Percentiles rank a stretch among this genome's conserved stretches.
phyloP scores from a whole-genome alignment of 495 filamentous ascomycete species.

The Venustampulla echinocandica region DNA sequence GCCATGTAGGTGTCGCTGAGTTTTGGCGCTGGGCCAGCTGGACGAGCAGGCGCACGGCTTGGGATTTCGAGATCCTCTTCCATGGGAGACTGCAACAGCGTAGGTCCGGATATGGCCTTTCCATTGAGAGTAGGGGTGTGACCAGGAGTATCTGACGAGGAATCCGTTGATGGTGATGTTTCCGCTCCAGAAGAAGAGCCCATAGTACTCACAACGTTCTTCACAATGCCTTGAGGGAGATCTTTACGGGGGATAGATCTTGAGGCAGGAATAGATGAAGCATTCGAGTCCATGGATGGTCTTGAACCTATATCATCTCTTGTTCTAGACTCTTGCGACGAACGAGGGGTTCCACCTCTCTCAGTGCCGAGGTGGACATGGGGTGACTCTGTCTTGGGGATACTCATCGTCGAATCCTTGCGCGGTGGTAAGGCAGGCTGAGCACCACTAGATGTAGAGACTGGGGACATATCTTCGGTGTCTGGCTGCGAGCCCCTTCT shows the following conservation, averaged over 20 bases:
- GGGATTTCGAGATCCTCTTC: constrained; percentile 18
- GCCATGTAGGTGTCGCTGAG: constrained; percentile 52
- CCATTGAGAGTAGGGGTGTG: constrained; percentile 31
- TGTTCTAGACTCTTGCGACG: constrained; percentile 39
- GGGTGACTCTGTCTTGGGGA: constrained; percentile 15
- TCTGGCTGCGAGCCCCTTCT: constrained; percentile 56
- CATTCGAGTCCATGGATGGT: constrained; percentile 33
- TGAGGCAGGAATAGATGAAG: constrained; percentile 14
- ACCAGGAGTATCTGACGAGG: constrained; percentile 22
- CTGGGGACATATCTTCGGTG: constrained; percentile 7
- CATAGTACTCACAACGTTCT: constrained; percentile 13
- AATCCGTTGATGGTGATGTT: constrained; percentile 21
- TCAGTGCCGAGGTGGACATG: constrained; percentile 25
- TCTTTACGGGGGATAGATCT: constrained; percentile 43
- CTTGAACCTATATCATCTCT: constrained; percentile 37
- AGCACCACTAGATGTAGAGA: constrained; percentile 5
- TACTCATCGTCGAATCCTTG: constrained; percentile 9
- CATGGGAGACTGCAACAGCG: constrained; percentile 8
- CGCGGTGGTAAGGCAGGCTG: constrained; percentile 7
- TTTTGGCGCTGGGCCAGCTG: constrained; percentile 32
- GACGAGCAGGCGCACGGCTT: constrained; percentile 17
- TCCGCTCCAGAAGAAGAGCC: constrained; percentile 18
- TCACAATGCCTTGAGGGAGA: constrained; percentile 18
- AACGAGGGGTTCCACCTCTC: constrained; percentile 34
- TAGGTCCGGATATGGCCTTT: constrained; percentile 25